Percentiles rank a stretch among this genome's conserved stretches.
phyloP scores from a whole-genome alignment of 1,139 yeast species.

The Diutina ranongensis region DNA sequence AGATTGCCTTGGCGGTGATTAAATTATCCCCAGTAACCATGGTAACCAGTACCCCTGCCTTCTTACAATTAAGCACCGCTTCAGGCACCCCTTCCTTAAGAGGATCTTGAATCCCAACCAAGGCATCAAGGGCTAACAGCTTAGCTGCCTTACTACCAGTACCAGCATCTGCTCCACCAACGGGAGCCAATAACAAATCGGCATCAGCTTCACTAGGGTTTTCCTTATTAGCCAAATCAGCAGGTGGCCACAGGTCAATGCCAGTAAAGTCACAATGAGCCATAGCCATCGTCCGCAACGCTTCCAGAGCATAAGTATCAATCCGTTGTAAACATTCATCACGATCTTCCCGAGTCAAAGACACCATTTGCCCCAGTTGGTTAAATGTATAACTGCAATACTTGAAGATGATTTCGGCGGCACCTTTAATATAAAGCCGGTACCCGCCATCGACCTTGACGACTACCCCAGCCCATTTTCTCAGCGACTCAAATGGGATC shows the following conservation, averaged over 20 bases:
- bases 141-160: constrained; percentile 7
- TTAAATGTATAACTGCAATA: constrained; percentile 36
- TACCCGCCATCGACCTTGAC: constrained; percentile 37
- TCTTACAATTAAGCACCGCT: constrained; percentile 75
- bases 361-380: constrained; percentile 19
- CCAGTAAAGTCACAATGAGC: constrained; percentile 59
- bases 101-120: constrained; percentile 94
- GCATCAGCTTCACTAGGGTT: constrained; percentile 36
- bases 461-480: constrained; percentile 88
- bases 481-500: constrained; percentile 84
- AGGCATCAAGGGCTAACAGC: constrained; percentile 42
- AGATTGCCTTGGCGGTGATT: constrained; percentile 83
- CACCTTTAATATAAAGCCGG: constrained; percentile 78
- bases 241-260: constrained; percentile 57
- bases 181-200: constrained; percentile 25
- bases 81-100: constrained; percentile 81
- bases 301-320: constrained; percentile 56
- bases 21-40: constrained; percentile 98
- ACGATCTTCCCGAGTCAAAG: constrained; percentile 21
- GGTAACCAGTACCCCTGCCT: constrained; percentile 88
- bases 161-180: constrained; percentile 17
- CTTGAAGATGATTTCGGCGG: constrained; percentile 75
- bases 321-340: constrained; percentile 35
- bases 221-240: constrained; percentile 19
- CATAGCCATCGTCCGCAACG: constrained; percentile 75